Evolutionary conservation across 75 land plant species (phyloP), one percentile per base, ranked within the genome.

Genomic region (Chamaecyparis obtusa): DNA sequence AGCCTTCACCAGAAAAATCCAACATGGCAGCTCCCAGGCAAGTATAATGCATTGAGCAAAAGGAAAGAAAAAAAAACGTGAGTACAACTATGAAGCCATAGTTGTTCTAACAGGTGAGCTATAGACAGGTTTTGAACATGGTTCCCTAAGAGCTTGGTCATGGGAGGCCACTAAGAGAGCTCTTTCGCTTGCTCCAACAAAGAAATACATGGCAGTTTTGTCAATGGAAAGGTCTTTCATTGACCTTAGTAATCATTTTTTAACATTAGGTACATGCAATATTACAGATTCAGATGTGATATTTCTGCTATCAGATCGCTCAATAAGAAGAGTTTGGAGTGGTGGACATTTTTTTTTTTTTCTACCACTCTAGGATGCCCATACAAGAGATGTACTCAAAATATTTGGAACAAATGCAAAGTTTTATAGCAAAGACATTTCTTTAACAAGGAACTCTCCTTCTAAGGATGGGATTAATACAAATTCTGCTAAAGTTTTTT

Each of bases 281-380:
- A 87, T 97, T 30, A 87, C 93, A 55, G 90, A 93, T 86, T 81
- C 87, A 27, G 99, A 98, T 86, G 92, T 98, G 33, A 94, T 91
- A 83, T 91, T 89, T 85, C 84, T 98, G 88, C 30, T 95, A 67
- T 88, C 97, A 33, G 99, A 98, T 82, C 91, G 90, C 60, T 86
- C 89, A 4, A 89, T 91, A 85, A 94, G 92, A 16, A 91, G 93
- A 86, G 95, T 98, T 72, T 98, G 99, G 99, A 90, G 94, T 91
- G 97, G 90, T 77, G 93, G 94, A 37, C 71, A 88, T 37, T 56
- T 88, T 15, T 90, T 90, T 85, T 91, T 96, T 88, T 94, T n/a
- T n/a, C n/a, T n/a, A n/a, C n/a, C 99, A 60, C 81, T 98, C 13
- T 98, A 98, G 99, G 96, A 96, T 94, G 93, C 99, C 86, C 91